phyloP scores from a whole-genome alignment of 768 basidiomycete genomes.

The Hydnomerulius pinastri region DNA sequence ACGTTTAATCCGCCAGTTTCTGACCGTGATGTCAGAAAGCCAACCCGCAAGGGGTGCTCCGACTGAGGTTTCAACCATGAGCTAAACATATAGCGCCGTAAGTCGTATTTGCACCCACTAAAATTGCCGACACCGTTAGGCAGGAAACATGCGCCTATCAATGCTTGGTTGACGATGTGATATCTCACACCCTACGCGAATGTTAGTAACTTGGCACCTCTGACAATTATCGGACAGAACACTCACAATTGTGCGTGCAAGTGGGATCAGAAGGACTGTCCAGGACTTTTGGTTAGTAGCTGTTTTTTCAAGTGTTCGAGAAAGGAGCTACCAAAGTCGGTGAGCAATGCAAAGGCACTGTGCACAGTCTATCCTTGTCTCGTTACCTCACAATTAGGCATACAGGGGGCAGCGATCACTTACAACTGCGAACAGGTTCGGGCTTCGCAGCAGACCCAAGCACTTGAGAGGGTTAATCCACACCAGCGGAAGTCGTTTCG shows the following conservation, averaged over 20 bases:
- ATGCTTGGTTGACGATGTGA: slow-evolving; percentile 53
- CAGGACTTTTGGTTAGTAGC: too few species aligned
- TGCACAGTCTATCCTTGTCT: slow-evolving; percentile 31
- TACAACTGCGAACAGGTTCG: slow-evolving; percentile 53
- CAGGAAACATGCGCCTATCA: slow-evolving; percentile 61
- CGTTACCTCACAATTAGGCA: neutral
- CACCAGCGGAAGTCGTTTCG: slow-evolving; percentile 19
- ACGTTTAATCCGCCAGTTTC: slow-evolving; percentile 45
- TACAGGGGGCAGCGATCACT: slow-evolving; percentile 24
- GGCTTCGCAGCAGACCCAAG: slow-evolving; percentile 52
- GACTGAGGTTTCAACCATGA: slow-evolving; percentile 33
- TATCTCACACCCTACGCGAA: slow-evolving; percentile 51
- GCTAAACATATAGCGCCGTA: neutral
- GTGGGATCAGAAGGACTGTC: slow-evolving; percentile 51
- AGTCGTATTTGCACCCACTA: slow-evolving; percentile 37
- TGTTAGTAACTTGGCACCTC: too few species aligned
- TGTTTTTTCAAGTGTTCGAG: neutral
- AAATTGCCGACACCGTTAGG: slow-evolving; percentile 63
- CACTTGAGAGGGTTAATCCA: slow-evolving; percentile 56
- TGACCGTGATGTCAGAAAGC: slow-evolving; percentile 53
- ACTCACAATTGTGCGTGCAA: slow-evolving; percentile 62
- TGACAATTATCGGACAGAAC: too few species aligned
- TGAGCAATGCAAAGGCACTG: slow-evolving; percentile 32
- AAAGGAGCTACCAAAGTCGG: slow-evolving; percentile 43
- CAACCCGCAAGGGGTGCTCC: slow-evolving; percentile 58